Evolutionary conservation across 1,284 basidiomycete genomes (phyloP).

Genomic region (Rhodotorula glutinis): DNA sequence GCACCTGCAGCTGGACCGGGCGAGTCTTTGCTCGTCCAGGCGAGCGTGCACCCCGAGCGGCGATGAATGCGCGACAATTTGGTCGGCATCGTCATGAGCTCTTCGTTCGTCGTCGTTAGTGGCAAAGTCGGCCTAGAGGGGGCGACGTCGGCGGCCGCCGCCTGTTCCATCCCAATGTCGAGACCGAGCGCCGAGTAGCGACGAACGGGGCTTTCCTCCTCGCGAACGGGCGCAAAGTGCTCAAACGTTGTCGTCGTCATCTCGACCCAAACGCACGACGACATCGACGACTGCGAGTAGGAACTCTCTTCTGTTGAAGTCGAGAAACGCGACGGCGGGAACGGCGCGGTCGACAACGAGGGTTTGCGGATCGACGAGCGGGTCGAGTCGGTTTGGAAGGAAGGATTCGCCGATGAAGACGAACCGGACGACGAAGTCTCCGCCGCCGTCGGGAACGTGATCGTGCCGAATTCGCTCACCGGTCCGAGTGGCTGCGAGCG

Average conservation of each 20-base stretch:
- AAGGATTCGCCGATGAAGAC: too few relatives aligned
- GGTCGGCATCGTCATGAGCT: too few relatives aligned
- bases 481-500: too few relatives aligned
- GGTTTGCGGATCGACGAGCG: neutral
- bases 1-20: neutral
- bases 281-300: neutral
- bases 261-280: too few relatives aligned
- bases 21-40: neutral
- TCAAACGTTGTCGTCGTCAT: too few relatives aligned
- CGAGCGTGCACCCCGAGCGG: too few relatives aligned
- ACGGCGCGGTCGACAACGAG: neutral
- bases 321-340: constrained; percentile 3
- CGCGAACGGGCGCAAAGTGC: neutral
- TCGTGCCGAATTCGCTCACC: neutral
- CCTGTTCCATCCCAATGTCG: neutral
- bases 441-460: neutral
- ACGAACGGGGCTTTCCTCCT: neutral
- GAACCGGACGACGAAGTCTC: neutral
- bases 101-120: too few relatives aligned
- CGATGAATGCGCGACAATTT: too few relatives aligned
- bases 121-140: neutral
- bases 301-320: neutral
- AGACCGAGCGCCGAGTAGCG: constrained; percentile 3
- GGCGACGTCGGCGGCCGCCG: neutral
- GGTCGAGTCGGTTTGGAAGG: neutral